These are phyloP conservation scores for Protea cynaroides DNA, from an alignment of 164 flowering plant species.

Conservation along the genomic window DNA sequence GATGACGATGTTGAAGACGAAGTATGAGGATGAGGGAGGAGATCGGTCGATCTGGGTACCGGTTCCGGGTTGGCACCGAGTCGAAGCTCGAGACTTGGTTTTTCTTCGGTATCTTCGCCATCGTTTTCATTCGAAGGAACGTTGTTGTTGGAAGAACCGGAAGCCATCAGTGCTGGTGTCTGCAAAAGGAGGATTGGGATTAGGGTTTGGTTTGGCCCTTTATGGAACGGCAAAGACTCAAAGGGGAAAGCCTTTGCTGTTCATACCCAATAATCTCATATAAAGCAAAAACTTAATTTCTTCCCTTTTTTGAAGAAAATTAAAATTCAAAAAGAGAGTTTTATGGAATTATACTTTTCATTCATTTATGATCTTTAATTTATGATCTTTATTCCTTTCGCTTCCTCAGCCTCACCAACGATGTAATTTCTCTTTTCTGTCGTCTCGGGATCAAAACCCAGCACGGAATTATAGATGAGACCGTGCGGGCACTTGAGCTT, in stretches of 20 bases:
- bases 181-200: neutral
- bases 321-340: neutral
- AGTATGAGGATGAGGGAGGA: neutral
- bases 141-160: neutral
- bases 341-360: neutral
- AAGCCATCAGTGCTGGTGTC: slow-evolving; percentile 8
- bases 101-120: neutral
- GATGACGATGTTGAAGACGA: neutral
- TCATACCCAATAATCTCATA: neutral
- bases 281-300: neutral
- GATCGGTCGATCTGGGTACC: neutral
- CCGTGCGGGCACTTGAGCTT: neutral
- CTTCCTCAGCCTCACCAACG: neutral
- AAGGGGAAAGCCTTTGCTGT: neutral
- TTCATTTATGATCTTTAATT: neutral
- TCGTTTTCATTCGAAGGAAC: neutral
- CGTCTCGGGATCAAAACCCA: slow-evolving; percentile 7
- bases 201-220: slow-evolving; percentile 11
- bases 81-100: slow-evolving; percentile 15
- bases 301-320: neutral
- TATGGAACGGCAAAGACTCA: slow-evolving; percentile 8
- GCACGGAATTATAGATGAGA: slow-evolving; percentile 15
- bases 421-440: neutral
- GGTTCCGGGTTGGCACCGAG: neutral
- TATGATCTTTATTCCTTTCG: neutral